These are phyloP conservation scores for Trametes coccinea DNA, from an alignment of 768 basidiomycete species.

Conservation along the genomic window DNA sequence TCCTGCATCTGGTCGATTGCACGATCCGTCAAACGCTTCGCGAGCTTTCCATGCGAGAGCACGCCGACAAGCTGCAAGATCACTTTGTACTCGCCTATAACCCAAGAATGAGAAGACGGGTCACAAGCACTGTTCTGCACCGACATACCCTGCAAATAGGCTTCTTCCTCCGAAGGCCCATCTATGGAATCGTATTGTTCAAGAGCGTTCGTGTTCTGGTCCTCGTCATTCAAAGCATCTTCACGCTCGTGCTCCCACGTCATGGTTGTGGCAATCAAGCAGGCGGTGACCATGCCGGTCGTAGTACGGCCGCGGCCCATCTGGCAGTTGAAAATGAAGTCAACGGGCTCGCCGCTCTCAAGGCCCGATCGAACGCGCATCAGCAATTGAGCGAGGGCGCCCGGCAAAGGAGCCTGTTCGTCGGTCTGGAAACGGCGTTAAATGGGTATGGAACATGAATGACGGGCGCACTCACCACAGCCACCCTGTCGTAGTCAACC, in stretches of 20 bases:
- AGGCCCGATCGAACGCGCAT: conserved; percentile 65
- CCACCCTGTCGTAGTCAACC: conserved; percentile 87
- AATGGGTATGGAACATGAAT: not conserved
- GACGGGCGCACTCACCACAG: conserved; percentile 63
- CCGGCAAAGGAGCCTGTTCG: conserved; percentile 94
- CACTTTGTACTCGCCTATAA: conserved; percentile 92
- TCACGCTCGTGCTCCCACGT: conserved; percentile 53
- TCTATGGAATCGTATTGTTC: conserved; percentile 70
- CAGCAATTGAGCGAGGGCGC: conserved; percentile 76
- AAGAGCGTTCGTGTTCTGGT: conserved; percentile 37
- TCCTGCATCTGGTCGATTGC: conserved; percentile 94
- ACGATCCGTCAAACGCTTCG: conserved; percentile 86
- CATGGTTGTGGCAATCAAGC: conserved; percentile 75
- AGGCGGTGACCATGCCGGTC: conserved; percentile 93
- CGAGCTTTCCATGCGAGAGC: conserved; percentile 87
- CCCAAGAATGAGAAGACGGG: not conserved
- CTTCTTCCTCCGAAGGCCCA: conserved; percentile 84
- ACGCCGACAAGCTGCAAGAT: conserved; percentile 94
- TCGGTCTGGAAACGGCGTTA: conserved; percentile 63
- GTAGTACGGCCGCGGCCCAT: conserved; percentile 93
- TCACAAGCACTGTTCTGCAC: not conserved
- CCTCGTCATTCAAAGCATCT: conserved; percentile 30
- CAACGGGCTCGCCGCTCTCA: conserved; percentile 52
- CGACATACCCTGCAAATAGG: conserved; percentile 75
- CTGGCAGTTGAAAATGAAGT: conserved; percentile 95